Evolutionary conservation across 805 yeast species (phyloP), one percentile per base, ranked within the genome.

Genomic region (Pichia manshurica): DNA sequence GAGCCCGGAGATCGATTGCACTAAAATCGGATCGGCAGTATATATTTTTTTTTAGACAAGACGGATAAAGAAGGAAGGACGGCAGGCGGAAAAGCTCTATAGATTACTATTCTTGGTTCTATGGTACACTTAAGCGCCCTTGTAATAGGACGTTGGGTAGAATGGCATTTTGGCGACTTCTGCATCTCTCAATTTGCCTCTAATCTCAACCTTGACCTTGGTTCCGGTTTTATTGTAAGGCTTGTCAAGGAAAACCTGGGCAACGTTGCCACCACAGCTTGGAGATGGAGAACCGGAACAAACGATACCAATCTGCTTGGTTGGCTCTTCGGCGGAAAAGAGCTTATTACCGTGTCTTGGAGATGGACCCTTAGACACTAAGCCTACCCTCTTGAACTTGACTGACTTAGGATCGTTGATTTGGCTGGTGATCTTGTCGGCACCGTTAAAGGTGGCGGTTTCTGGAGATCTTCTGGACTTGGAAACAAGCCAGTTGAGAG

Each of bases 401-500:
- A 79, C 78, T 3, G 73, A 65, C 63, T 88, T 87, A 54, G 86
- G 82, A 40, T 74, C 71, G 4, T 54, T 60, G 46, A 93, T 63
- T 66, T 90, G 96, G 5, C 70, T 68, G 51, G 87, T 69, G 46
- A 93, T 86, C 57, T 70, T 78, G 12, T 72, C 70, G 35, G 82
- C 74, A 25, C 99, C 99, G 60, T 90, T 87, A 74, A 90, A 93
- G 3, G 66, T 66, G 0, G 71, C 70, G 42, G 55, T 58, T 10
- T 64, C 70, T 15, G 63, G 65, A 13, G 64, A 60, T 61, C 96
- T 77, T 65, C 97, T 81, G 15, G 79, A 62, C 70, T 89, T 88
- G 34, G 95, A 86, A 40, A 93, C 75, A 44, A 89, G 77, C 99
- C 99, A 93, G 43, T 89, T 75, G 55, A 93, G 75, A 0, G 93